Evolutionary conservation across 2,329 filamentous ascomycete species (phyloP).

Genomic region (Colletotrichum sp.): DNA sequence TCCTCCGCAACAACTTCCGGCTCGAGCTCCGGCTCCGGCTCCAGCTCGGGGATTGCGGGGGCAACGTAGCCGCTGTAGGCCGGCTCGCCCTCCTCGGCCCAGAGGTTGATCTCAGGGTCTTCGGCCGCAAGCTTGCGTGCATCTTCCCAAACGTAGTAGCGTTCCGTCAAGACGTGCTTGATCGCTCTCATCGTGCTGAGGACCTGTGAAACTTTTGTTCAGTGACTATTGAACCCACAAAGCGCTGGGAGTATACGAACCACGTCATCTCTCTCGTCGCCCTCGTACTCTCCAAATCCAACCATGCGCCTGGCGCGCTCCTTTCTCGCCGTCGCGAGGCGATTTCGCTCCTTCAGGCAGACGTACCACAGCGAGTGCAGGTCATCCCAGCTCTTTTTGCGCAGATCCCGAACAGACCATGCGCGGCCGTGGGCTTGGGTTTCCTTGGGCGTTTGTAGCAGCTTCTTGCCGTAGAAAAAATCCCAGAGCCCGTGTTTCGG

Average conservation of each 20-base stretch:
- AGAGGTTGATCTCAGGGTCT: constrained; percentile 71
- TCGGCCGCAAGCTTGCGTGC: constrained; percentile 68
- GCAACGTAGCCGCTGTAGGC: constrained; percentile 46
- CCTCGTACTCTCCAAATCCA: constrained; percentile 76
- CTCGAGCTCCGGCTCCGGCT: background rate
- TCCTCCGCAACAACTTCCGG: background rate
- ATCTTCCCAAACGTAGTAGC: constrained; percentile 87
- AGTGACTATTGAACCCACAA: background rate
- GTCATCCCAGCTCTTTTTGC: constrained; percentile 92
- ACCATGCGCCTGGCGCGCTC: constrained; percentile 73
- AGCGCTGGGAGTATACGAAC: constrained; percentile 54
- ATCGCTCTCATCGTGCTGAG: constrained; percentile 80
- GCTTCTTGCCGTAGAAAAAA: constrained; percentile 79
- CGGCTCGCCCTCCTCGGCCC: constrained; percentile 35
- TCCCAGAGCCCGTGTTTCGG: constrained; percentile 87
- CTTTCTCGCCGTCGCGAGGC: constrained; percentile 76
- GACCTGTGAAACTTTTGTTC: constrained; percentile 57
- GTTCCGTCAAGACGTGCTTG: constrained; percentile 84
- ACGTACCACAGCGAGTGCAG: constrained; percentile 94
- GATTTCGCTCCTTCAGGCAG: constrained; percentile 89
- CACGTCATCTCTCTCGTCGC: constrained; percentile 63
- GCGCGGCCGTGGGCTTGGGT: constrained; percentile 75
- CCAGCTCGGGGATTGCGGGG: constrained; percentile 39
- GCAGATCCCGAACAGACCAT: constrained; percentile 86
- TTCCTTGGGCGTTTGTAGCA: constrained; percentile 75